phyloP scores from a whole-genome alignment of 495 filamentous ascomycete genomes.

The Sphaerosporella brunnea region DNA sequence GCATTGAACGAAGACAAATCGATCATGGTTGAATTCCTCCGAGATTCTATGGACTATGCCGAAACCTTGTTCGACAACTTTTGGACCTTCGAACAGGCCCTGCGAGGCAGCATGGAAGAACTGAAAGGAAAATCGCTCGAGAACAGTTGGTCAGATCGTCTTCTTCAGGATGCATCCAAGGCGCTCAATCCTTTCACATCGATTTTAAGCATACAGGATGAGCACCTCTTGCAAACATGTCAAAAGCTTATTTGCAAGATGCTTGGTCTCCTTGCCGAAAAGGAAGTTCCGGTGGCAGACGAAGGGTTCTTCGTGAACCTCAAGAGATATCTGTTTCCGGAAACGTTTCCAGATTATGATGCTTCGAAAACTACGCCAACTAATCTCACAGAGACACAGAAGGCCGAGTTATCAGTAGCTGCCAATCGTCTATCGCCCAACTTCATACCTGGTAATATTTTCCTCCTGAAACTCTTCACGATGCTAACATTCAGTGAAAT shows the following conservation, averaged over 20 bases:
- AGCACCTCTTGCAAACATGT: slow-evolving; percentile 22
- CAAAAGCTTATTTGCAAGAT: slow-evolving; percentile 25
- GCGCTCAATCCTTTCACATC: slow-evolving; percentile 15
- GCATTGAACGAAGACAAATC: slow-evolving; percentile 48
- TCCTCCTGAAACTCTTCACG: not conserved
- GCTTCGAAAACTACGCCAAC: slow-evolving; percentile 13
- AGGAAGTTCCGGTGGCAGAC: slow-evolving; percentile 20
- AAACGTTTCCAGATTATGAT: slow-evolving; percentile 16
- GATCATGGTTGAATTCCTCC: slow-evolving; percentile 74
- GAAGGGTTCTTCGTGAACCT: slow-evolving; percentile 20
- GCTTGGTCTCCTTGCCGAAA: slow-evolving; percentile 21
- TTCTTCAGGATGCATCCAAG: slow-evolving; percentile 23
- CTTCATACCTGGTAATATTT: slow-evolving; percentile 15
- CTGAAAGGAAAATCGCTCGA: slow-evolving; percentile 13
- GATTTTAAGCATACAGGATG: slow-evolving; percentile 24
- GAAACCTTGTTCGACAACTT: slow-evolving; percentile 54
- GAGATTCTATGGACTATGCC: slow-evolving; percentile 84
- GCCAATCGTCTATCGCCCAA: slow-evolving; percentile 17
- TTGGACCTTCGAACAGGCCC: slow-evolving; percentile 25
- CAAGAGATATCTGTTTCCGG: slow-evolving; percentile 16
- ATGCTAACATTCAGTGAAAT: slow-evolving; percentile 9
- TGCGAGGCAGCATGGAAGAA: slow-evolving; percentile 15
- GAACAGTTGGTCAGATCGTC: slow-evolving; percentile 13
- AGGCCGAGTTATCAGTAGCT: slow-evolving; percentile 20
- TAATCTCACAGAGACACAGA: slow-evolving; percentile 23